Percentiles rank a stretch among this genome's conserved stretches.
These are phyloP conservation scores for Medicago truncatula DNA, from an alignment of 306 rosid species.

Conservation along the genomic window DNA sequence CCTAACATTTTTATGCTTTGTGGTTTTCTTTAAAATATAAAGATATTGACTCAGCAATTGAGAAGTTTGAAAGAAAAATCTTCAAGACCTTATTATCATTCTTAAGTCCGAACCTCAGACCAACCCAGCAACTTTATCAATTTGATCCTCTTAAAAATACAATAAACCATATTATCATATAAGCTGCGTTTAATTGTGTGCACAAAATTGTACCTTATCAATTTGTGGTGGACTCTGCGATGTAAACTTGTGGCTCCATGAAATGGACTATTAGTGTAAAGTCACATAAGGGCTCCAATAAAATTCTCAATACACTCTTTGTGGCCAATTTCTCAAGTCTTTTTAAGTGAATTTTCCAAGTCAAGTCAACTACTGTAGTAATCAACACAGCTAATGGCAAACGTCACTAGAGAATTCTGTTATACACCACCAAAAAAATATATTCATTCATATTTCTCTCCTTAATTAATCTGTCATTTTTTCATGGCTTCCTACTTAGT, in stretches of 20 bases:
- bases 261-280: no score
- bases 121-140: no score
- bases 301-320: neutral
- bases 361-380: neutral
- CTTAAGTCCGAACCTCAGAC: no score
- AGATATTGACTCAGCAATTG: no score
- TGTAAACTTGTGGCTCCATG: no score
- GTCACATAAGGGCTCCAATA: neutral
- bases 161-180: no score
- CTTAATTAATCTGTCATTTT: neutral
- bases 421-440: neutral
- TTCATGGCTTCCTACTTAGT: conserved; percentile 2
- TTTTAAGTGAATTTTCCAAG: neutral
- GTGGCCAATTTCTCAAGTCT: neutral
- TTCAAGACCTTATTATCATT: no score
- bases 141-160: no score
- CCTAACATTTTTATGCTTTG: no score
- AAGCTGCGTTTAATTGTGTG: neutral
- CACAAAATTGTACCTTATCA: neutral
- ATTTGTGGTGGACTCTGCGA: no score
- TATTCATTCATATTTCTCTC: neutral
- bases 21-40: no score
- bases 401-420: neutral
- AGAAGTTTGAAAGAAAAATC: no score
- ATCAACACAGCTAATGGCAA: neutral